Conservation (phyloP, 78 protist species). For the Dictyostelium purpureum region DNA sequence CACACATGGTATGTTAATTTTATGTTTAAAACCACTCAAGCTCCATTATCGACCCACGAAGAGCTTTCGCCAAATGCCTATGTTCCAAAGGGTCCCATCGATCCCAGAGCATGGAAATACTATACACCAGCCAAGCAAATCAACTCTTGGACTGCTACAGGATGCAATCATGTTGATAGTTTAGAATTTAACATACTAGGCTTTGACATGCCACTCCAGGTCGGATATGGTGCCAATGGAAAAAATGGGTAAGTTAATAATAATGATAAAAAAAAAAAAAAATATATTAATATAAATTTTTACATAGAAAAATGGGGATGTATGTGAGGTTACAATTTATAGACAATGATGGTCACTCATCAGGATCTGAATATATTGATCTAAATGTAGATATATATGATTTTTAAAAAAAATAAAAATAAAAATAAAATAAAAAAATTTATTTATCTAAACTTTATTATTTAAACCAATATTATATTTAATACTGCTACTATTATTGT, state of each 20-base stretch:
- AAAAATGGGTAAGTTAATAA: conserved; percentile 24
- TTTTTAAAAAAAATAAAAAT: no score
- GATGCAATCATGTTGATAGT: not conserved
- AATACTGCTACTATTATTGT: no score
- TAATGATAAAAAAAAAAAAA: not conserved
- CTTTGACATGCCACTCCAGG: not conserved
- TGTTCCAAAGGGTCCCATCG: conserved; percentile 18
- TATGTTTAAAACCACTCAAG: not conserved
- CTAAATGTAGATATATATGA: not conserved
- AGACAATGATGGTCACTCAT: not conserved
- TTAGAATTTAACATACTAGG: not conserved
- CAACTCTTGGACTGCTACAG: conserved; percentile 3
- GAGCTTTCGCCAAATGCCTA: conserved; percentile 33
- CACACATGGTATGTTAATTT: conserved; percentile 28
- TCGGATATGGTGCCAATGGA: conserved; percentile 71
- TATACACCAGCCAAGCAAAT: not conserved
- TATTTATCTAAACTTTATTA: no score
- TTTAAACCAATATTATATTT: no score
- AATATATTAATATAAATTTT: no score
- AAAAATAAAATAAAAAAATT: not conserved
- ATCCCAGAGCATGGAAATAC: conserved; percentile 32
- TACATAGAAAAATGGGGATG: no score
- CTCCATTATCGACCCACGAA: not conserved
- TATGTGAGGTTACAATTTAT: no score
- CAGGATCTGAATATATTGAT: not conserved